Percentiles rank a stretch among this genome's conserved stretches.
phyloP scores from a whole-genome alignment of 202 grass and related monocot genomes.

The Miscanthus sacchariflorus region DNA sequence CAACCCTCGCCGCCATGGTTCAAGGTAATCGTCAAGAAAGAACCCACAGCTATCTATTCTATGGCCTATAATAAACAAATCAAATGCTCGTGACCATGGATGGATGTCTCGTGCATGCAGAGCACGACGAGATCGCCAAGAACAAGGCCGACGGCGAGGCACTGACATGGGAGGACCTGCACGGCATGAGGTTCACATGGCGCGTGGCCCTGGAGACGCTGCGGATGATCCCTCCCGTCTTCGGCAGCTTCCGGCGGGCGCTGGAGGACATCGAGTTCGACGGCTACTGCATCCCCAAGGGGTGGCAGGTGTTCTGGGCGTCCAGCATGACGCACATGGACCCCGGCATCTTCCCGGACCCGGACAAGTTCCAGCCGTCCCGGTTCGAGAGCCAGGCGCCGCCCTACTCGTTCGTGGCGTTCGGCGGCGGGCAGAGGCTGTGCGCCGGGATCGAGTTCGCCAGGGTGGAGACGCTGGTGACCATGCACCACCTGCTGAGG shows the following conservation, averaged over 20 bases:
- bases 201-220: slow-evolving; percentile 51
- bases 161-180: slow-evolving; percentile 58
- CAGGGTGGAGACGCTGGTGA: slow-evolving; percentile 55
- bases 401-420: slow-evolving; percentile 54
- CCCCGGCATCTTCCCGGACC: slow-evolving; percentile 46
- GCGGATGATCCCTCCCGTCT: slow-evolving; percentile 46
- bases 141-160: slow-evolving; percentile 46
- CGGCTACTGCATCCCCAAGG: slow-evolving; percentile 58
- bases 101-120: not conserved
- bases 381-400: slow-evolving; percentile 43
- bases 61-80: too few species aligned
- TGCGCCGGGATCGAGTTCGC: slow-evolving; percentile 58
- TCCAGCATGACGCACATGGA: slow-evolving; percentile 59
- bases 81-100: too few species aligned
- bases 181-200: slow-evolving; percentile 49
- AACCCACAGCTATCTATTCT: too few species aligned
- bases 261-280: slow-evolving; percentile 53
- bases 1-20: slow-evolving; percentile 41
- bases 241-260: slow-evolving; percentile 56
- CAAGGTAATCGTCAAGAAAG: slow-evolving; percentile 39
- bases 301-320: slow-evolving; percentile 68
- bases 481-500: slow-evolving; percentile 54
- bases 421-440: slow-evolving; percentile 49
- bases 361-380: slow-evolving; percentile 50
- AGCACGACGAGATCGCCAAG: slow-evolving; percentile 54